Conservation (phyloP, 495 filamentous ascomycete species). For the Penicillium diatomitis region DNA sequence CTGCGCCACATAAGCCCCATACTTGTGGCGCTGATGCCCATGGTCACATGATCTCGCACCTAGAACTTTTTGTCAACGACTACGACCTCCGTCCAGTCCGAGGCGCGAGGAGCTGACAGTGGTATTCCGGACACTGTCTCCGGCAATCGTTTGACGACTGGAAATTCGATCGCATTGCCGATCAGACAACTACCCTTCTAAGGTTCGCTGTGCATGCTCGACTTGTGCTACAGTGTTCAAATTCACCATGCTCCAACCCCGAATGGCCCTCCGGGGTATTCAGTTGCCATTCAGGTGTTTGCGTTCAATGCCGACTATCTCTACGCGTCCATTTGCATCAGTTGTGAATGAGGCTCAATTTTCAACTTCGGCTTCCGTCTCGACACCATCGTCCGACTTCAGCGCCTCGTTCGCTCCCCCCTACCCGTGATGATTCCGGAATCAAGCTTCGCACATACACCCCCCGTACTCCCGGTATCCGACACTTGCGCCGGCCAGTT, state of each 20-base stretch:
- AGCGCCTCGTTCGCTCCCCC: slow-evolving; percentile 35
- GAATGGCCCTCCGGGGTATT: slow-evolving; percentile 45
- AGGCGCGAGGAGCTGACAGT: background rate
- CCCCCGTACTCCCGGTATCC: slow-evolving; percentile 86
- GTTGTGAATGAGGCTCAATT: slow-evolving; percentile 21
- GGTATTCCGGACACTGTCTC: background rate
- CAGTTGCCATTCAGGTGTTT: slow-evolving; percentile 39
- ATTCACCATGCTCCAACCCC: slow-evolving; percentile 54
- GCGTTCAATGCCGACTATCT: slow-evolving; percentile 16
- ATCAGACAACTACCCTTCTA: too few species aligned
- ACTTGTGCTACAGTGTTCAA: background rate
- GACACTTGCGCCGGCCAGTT: slow-evolving; percentile 82
- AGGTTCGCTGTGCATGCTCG: too few species aligned
- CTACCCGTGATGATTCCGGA: slow-evolving; percentile 29
- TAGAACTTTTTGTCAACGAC: slow-evolving; percentile 16
- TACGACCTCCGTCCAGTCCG: background rate
- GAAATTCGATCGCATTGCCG: background rate
- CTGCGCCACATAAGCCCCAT: background rate
- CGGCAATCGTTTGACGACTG: background rate
- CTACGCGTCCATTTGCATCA: slow-evolving; percentile 49
- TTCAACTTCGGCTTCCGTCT: background rate
- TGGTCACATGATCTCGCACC: slow-evolving; percentile 6
- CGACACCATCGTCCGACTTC: slow-evolving; percentile 25
- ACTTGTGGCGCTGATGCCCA: background rate
- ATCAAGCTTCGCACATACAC: slow-evolving; percentile 70